These are phyloP conservation scores for Trametes pubescens DNA, from an alignment of 1,284 basidiomycete species.

Conservation along the genomic window DNA sequence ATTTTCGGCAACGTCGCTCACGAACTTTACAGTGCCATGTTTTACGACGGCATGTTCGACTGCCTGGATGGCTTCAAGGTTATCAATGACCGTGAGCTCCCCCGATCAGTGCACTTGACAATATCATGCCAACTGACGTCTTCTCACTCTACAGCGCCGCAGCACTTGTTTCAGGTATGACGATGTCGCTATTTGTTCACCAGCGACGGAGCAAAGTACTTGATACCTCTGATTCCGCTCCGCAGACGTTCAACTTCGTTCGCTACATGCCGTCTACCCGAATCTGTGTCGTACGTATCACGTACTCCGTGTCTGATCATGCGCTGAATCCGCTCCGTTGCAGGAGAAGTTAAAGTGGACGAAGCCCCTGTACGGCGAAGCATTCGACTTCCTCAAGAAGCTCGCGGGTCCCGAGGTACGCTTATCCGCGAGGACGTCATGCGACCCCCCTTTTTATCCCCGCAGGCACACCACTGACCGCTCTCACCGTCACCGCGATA, in stretches of 20 bases:
- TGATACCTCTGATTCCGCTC: background rate
- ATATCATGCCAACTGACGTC: background rate
- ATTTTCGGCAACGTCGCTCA: background rate
- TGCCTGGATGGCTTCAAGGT: slow-evolving; percentile 63
- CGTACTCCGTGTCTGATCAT: background rate
- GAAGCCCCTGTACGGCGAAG: slow-evolving; percentile 64
- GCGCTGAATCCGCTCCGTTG: background rate
- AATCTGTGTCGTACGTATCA: slow-evolving; percentile 17
- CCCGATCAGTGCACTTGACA: too few species aligned
- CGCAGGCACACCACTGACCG: slow-evolving; percentile 22
- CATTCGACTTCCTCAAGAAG: slow-evolving; percentile 65
- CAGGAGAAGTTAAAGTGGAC: slow-evolving; percentile 68
- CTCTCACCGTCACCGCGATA: slow-evolving; percentile 31
- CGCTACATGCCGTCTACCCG: slow-evolving; percentile 22
- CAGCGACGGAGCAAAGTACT: background rate
- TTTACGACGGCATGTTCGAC: slow-evolving; percentile 65
- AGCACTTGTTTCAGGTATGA: slow-evolving; percentile 21
- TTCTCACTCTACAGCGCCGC: slow-evolving; percentile 16
- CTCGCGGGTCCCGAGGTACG: slow-evolving; percentile 59
- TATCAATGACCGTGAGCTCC: slow-evolving; percentile 18
- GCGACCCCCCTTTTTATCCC: background rate
- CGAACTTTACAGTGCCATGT: slow-evolving; percentile 48
- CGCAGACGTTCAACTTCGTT: slow-evolving; percentile 25
- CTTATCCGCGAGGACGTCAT: background rate
- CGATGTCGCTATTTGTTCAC: too few species aligned